Evolutionary conservation across 345 rosid species (phyloP), one percentile per base, ranked within the genome.

Genomic region (Alliaria petiolata): DNA sequence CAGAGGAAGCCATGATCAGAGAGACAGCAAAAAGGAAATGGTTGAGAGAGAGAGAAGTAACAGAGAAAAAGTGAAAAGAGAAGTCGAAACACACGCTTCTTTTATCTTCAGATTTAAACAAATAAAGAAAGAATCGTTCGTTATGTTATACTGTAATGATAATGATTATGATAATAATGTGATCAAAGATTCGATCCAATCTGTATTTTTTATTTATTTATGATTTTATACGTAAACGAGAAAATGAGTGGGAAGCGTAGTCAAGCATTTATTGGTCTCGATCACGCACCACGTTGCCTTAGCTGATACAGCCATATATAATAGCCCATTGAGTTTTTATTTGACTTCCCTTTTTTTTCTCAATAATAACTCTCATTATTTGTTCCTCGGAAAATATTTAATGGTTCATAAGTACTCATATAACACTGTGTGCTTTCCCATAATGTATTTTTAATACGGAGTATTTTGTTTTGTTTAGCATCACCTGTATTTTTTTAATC

Each of bases 1-100:
- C 0, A 14, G 69, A 71, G 14, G 78, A 75, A 67, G 74, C 63
- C 78, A 75, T 75, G 49, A 42, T 59, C 14, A 33, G 47, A 58
- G 56, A 71, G 31, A 63, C 14, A 51, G 13, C 44, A 45, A 35
- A 13, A 58, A 56, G 3, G 8, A 49, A 38, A 12, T 46, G 19
- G 15, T 17, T 59, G 28, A 53, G 36, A 30, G 19, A 53, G n/a
- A 33, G 55, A 47, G 44, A 36, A 13, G 43, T 39, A 30, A 62
- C 43, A 3, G 28, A 49, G 14, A 15, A 8, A 28, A 9, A 26
- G 39, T 62, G 61, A 28, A 50, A 50, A 63, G 64, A 44, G 47
- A 35, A 63, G 62, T 54, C 49, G 49, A 72, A 44, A 63, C 62
- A 53, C 47, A 44, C 49, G 63, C 56, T 63, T 53, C 30, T 62